phyloP scores from a whole-genome alignment of 805 yeast species.

The Lipomyces japonicus region DNA sequence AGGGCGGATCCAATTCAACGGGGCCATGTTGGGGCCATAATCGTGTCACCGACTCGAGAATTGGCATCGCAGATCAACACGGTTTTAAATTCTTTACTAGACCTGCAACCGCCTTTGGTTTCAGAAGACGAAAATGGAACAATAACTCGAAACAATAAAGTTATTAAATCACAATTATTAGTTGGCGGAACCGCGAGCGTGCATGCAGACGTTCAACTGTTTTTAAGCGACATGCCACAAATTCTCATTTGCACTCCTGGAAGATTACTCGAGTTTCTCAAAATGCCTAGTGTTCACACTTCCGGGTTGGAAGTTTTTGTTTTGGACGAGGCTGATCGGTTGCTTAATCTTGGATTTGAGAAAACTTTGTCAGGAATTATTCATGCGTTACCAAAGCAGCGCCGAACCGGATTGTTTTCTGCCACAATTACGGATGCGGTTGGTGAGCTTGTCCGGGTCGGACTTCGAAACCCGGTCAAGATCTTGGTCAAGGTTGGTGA shows the following conservation, averaged over 20 bases:
- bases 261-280: constrained; percentile 68
- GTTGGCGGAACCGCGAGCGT: constrained; percentile 44
- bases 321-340: constrained; percentile 89
- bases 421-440: constrained; percentile 90
- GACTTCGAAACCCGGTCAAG: constrained; percentile 89
- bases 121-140: constrained; percentile 14
- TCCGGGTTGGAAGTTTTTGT: constrained; percentile 67
- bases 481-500: constrained; percentile 62
- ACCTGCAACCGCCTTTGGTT: constrained; percentile 52
- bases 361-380: constrained; percentile 66
- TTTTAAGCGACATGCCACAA: constrained; percentile 57
- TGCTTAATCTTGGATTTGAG: constrained; percentile 73
- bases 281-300: constrained; percentile 54
- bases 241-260: constrained; percentile 92
- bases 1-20: constrained; percentile 36
- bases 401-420: constrained; percentile 89
- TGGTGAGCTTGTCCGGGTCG: constrained; percentile 71
- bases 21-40: constrained; percentile 68
- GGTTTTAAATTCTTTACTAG: constrained; percentile 60
- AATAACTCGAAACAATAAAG: constrained; percentile 18
- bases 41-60: constrained; percentile 68
- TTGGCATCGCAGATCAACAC: constrained; percentile 52
- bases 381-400: constrained; percentile 74
- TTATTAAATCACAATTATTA: constrained; percentile 37
- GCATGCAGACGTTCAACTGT: constrained; percentile 66